Evolutionary conservation across 208 protist genomes (phyloP).

Genomic region (Crithidia brevicula): DNA sequence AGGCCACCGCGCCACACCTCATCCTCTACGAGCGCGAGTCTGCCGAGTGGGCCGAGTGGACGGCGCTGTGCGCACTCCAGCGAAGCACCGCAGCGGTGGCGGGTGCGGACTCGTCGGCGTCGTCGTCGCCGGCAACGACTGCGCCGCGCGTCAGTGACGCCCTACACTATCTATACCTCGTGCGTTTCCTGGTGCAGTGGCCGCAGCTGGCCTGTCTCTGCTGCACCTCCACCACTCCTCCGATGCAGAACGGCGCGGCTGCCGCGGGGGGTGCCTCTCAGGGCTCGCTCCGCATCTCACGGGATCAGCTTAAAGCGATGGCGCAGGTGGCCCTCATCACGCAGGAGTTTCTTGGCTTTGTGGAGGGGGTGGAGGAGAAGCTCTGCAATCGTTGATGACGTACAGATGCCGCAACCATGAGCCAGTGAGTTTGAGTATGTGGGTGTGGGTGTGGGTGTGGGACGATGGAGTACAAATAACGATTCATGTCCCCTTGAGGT

Average conservation of each 20-base stretch:
- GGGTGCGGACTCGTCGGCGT: too few species aligned
- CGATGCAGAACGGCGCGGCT: conserved; percentile 8
- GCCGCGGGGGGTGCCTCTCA: conserved; percentile 2
- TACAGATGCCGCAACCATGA: too few species aligned
- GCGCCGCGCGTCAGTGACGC: conserved; percentile 2
- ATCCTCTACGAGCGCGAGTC: conserved; percentile 79
- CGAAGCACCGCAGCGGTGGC: not conserved
- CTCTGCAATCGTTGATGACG: conserved; percentile 12
- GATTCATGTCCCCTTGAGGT: too few species aligned
- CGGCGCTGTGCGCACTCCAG: conserved; percentile 30
- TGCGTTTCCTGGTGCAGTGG: conserved; percentile 84
- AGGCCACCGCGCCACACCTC: conserved; percentile 47
- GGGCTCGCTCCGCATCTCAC: conserved; percentile 45
- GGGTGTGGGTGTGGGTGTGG: too few species aligned
- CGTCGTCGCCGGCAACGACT: too few species aligned
- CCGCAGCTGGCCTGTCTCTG: conserved; percentile 79
- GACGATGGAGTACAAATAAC: too few species aligned
- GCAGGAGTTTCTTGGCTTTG: conserved; percentile 73
- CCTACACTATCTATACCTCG: conserved; percentile 75
- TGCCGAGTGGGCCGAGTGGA: conserved; percentile 64
- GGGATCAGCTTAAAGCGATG: conserved; percentile 54
- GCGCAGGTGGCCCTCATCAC: conserved; percentile 66
- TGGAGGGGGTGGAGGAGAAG: conserved; percentile 53
- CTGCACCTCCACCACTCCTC: conserved; percentile 40
- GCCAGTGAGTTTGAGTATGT: too few species aligned